phyloP scores from a whole-genome alignment of 306 rosid genomes.

The Medicago ruthenica region DNA sequence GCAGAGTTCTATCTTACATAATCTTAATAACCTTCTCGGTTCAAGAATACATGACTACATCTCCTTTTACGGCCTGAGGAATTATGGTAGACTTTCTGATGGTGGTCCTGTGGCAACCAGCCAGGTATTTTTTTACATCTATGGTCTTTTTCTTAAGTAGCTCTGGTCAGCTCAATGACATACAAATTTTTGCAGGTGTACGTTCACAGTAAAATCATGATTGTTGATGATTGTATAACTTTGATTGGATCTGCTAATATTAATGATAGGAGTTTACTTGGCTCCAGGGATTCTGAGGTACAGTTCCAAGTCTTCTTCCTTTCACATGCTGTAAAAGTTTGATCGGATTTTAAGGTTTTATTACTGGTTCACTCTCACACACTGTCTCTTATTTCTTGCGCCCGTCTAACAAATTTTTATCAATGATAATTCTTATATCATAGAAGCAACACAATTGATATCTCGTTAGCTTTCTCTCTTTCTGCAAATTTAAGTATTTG shows the following conservation, averaged over 20 bases:
- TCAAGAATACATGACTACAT: conserved; percentile 80
- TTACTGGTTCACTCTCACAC: neutral
- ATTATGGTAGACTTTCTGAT: conserved; percentile 82
- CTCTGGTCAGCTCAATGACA: conserved; percentile 39
- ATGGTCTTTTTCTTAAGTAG: conserved; percentile 15
- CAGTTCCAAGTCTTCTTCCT: conserved; percentile 33
- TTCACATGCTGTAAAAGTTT: conserved; percentile 24
- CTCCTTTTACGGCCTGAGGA: conserved; percentile 92
- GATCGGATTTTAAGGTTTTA: conserved; percentile 5
- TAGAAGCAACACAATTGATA: conserved; percentile 6
- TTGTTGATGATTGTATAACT: conserved; percentile 77
- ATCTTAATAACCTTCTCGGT: conserved; percentile 77
- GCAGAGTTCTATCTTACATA: conserved; percentile 76
- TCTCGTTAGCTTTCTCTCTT: conserved; percentile 13
- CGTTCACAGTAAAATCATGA: conserved; percentile 98
- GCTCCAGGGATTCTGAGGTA: conserved; percentile 99
- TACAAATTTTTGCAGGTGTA: conserved; percentile 66
- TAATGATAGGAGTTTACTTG: conserved; percentile 96
- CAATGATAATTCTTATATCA: conserved; percentile 25
- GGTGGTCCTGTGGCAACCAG: conserved; percentile 92
- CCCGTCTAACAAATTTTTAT: conserved; percentile 1
- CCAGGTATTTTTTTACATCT: conserved; percentile 68
- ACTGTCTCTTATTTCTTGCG: conserved; percentile 17
- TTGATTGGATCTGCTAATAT: conserved; percentile 98
- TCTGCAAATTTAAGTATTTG: conserved; percentile 8